Base-by-base conservation (phyloP, 192 early-diverging fungal genomes). In the Chytriomyces sp. region DNA sequence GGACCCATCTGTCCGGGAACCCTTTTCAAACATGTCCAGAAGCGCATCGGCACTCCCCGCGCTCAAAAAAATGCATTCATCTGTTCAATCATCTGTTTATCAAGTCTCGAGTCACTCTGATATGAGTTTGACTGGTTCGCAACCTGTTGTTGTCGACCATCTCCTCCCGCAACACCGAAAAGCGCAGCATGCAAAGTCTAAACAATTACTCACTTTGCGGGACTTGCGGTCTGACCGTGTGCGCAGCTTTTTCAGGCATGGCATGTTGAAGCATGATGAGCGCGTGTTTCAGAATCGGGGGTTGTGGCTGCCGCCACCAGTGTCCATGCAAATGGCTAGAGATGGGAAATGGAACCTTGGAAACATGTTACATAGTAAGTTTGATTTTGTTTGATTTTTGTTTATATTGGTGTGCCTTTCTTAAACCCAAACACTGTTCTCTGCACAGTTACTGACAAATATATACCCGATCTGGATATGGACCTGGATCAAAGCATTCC, bases 291-390 rank as follows among this genome's bases (percentile, higher is more conserved):
- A 70, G 47, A 78, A 78, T 62, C 23, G 77, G 18, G 77, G 77
- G 9, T 24, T 78, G 7, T 48, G 44, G 45, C 26, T 73, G 59
- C 71, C 71, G n/a, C 57, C 57, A 7, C 59, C 53, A 20, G 53
- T 18, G 53, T 57, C 20, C 20, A n/a, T 70, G 16, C 61, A 64
- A 24, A 28, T 45, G 7, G 8, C 24, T 59, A 24, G 43, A 16
- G 50, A 44, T 13, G 69, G 69, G 6, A 70, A 64, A 46, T 64
- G 61, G 68, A 78, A 78, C 64, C 46, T 78, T 7, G 77, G 77
- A 9, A 78, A 63, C 68, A 8, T 78, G 57, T 62, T 78, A 6
- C 57, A 78, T 47, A 72, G 72, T 75, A 18, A 65, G 61, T 44
- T 13, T 0, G 1, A 23, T 5, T 9, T 16, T 61, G 0, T 72